Base-by-base conservation (phyloP, 352 stramenopile genomes). In the Globisporangium parvum region DNA sequence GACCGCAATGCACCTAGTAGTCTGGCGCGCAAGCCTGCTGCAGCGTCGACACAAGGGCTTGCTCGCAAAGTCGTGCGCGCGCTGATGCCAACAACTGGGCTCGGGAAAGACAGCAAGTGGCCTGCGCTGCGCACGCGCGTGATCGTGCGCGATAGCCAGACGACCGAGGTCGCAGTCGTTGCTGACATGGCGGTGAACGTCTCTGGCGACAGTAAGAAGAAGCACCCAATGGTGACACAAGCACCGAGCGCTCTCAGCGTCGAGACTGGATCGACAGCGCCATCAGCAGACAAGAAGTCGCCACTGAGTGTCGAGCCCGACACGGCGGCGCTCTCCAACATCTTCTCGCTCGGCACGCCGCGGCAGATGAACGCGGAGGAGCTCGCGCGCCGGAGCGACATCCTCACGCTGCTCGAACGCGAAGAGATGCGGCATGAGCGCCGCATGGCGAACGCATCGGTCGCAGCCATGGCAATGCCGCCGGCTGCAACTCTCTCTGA, bases 271-370 rank as follows among this genome's bases (percentile, higher is more conserved):
- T 20, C 11, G 45, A 37, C 15, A 24, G 14, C 24, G 2, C 0
- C 31, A 40, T 31, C 15, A 40, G 24, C 35, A 35, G 15, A 51
- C 24, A 56, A 60, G 48, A 62, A 56, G 26, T 1, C 31, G 3
- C 48, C 44, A 5, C 20, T 63, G 18, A 37, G 8, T 10, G 28
- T 59, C 28, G 66, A 72, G 28, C 59, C 54, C 11, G 56, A 75
- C 26, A 44, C 65, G 0, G 71, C 72, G 0, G 49, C 72, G 24
- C 57, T 87, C 6, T 67, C 71, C 12, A 83, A 87, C 47, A 85
- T 87, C 18, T 87, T 88, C 47, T 68, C 69, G 2, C 70, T 87
- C 10, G 73, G 75, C 1, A 88, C 75, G 12, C 78, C 78, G 11
- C 70, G 75, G 6, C 75, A 85, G 39, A 57, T 88, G 41, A 71